These are phyloP conservation scores for Chytriomyces hyalinus DNA, from an alignment of 192 early-diverging fungal genomes.

Conservation along the genomic window DNA sequence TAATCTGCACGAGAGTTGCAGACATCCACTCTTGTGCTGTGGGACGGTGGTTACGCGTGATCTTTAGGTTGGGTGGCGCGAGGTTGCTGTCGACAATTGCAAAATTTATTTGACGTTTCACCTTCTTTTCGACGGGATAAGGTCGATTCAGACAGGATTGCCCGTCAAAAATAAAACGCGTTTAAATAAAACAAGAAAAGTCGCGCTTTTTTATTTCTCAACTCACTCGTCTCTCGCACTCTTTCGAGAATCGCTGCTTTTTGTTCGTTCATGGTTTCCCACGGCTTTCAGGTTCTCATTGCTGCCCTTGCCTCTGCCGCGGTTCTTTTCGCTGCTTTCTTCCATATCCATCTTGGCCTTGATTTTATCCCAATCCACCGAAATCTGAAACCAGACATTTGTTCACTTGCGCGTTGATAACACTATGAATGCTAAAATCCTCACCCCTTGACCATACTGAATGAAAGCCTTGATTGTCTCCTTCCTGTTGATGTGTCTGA, in stretches of 20 bases:
- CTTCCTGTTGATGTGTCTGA: conserved; percentile 44
- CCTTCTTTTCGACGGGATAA: too few relatives aligned
- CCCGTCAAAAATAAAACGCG: too few relatives aligned
- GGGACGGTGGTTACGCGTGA: background rate
- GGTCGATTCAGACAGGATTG: too few relatives aligned
- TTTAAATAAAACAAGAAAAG: too few relatives aligned
- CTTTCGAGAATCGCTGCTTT: background rate
- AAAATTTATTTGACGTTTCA: background rate
- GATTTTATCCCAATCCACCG: conserved; percentile 48
- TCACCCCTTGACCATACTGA: conserved; percentile 53
- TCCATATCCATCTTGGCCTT: conserved; percentile 55
- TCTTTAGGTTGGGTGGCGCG: background rate
- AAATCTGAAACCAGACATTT: too few relatives aligned
- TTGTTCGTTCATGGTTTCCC: background rate
- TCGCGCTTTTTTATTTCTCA: too few relatives aligned
- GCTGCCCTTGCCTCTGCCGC: background rate
- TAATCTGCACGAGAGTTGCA: background rate
- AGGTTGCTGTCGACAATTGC: background rate
- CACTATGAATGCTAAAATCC: background rate
- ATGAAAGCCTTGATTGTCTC: conserved; percentile 59
- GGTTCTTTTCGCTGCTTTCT: conserved; percentile 35
- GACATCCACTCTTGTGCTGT: background rate
- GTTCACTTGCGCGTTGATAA: background rate
- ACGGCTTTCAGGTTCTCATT: background rate
- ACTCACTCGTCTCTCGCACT: background rate